These are phyloP conservation scores for Entamoeba moshkovskii DNA, from an alignment of 208 protist species.

Conservation along the genomic window DNA sequence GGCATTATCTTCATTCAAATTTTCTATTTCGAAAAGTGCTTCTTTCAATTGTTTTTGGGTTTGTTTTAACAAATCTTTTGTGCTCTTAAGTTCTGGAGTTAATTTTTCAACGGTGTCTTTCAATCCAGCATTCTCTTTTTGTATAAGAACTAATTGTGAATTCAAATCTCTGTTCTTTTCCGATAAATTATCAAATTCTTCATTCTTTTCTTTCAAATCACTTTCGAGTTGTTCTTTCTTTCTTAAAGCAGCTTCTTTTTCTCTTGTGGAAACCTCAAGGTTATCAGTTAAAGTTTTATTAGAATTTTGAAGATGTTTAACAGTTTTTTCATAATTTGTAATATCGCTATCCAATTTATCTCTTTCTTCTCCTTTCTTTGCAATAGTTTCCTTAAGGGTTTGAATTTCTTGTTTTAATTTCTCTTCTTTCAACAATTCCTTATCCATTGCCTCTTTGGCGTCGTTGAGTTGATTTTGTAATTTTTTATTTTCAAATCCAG, in stretches of 20 bases:
- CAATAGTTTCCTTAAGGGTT: not conserved
- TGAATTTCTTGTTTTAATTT: not conserved
- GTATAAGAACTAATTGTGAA: not conserved
- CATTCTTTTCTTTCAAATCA: not conserved
- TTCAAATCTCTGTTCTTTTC: not conserved
- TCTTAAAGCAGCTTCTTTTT: not conserved
- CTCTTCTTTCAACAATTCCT: not conserved
- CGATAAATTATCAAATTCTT: not conserved
- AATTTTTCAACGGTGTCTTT: not conserved
- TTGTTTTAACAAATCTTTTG: not conserved
- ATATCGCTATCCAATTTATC: not conserved
- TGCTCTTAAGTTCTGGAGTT: not conserved
- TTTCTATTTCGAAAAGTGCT: not conserved
- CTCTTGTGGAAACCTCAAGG: not conserved
- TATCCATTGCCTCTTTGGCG: not conserved
- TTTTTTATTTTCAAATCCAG: not conserved
- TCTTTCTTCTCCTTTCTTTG: not conserved
- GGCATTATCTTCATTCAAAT: not conserved
- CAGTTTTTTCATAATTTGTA: not conserved
- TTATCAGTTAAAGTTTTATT: not conserved
- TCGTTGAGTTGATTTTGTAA: not conserved
- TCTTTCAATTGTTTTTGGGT: not conserved
- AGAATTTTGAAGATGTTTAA: not conserved
- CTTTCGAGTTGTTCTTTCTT: not conserved
- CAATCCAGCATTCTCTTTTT: not conserved